A percentile compares a stretch with the other conserved stretches of the same genome.
Evolutionary conservation across 1,139 yeast genomes (phyloP).

Genomic region (Suhomyces ambrosiae): DNA sequence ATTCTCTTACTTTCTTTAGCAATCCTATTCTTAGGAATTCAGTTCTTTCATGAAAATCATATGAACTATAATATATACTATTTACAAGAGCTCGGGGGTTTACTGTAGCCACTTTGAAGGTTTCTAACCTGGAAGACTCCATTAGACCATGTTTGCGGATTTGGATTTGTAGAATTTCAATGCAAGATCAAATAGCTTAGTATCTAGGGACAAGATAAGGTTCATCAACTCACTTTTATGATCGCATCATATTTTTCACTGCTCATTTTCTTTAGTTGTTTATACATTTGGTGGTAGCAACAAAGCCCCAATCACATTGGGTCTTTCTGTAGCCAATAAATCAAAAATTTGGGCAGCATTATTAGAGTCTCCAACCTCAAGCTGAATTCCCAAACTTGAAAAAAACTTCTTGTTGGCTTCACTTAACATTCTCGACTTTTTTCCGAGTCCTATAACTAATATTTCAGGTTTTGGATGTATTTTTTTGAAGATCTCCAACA

Average conservation of each 20-base stretch:
- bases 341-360: conserved; percentile 76
- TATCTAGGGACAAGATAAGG: too few relatives aligned
- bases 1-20: not conserved
- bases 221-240: too few relatives aligned
- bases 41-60: conserved; percentile 8
- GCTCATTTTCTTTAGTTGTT: too few relatives aligned
- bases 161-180: too few relatives aligned
- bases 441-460: conserved; percentile 70
- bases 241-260: too few relatives aligned
- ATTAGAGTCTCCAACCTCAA: conserved; percentile 65
- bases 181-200: too few relatives aligned
- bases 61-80: conserved; percentile 6
- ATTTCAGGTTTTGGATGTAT: conserved; percentile 81
- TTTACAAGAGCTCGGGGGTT: conserved; percentile 3
- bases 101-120: too few relatives aligned
- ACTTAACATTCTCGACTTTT: conserved; percentile 61
- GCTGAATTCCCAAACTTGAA: conserved; percentile 61
- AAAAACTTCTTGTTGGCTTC: conserved; percentile 53
- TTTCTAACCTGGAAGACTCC: too few relatives aligned
- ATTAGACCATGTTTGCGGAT: too few relatives aligned
- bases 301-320: conserved; percentile 67
- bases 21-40: conserved; percentile 1
- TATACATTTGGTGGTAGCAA: conserved; percentile 70
- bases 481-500: conserved; percentile 53
- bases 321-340: conserved; percentile 77